A percentile compares a stretch with the other conserved stretches of the same genome.
These are phyloP conservation scores for Lasiodiplodia sp. DNA, from an alignment of 2,329 filamentous ascomycete species.

Conservation along the genomic window DNA sequence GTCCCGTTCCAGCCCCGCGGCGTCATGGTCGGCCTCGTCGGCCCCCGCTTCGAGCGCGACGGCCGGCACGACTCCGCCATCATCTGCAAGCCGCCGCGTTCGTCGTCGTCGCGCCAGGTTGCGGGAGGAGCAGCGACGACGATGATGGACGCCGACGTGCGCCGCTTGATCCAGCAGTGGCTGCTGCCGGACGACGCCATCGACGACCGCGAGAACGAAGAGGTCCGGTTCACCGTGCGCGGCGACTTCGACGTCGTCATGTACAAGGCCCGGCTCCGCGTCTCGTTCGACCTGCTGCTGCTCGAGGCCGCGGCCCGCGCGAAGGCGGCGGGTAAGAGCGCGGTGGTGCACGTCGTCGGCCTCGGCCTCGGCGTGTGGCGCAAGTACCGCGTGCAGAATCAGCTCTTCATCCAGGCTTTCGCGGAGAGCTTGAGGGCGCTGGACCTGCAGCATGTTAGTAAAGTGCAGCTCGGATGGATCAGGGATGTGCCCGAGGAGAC, in stretches of 20 bases:
- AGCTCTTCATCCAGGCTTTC: slow-evolving; percentile 39
- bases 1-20: slow-evolving; percentile 38
- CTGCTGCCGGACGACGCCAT: neutral
- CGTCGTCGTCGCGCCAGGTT: neutral
- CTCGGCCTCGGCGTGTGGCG: slow-evolving; percentile 46
- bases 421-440: slow-evolving; percentile 34
- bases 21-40: slow-evolving; percentile 42
- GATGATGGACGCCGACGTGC: slow-evolving; percentile 33
- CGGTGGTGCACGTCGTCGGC: slow-evolving; percentile 34
- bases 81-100: neutral
- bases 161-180: slow-evolving; percentile 19
- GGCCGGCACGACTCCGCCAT: slow-evolving; percentile 38
- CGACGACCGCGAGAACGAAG: slow-evolving; percentile 35
- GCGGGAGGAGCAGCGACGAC: too few relatives aligned
- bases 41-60: slow-evolving; percentile 41
- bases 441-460: slow-evolving; percentile 33
- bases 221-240: neutral
- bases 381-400: slow-evolving; percentile 33
- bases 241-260: neutral
- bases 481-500: slow-evolving; percentile 27
- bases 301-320: slow-evolving; percentile 39
- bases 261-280: slow-evolving; percentile 40
- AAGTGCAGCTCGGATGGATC: slow-evolving; percentile 43
- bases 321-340: slow-evolving; percentile 33
- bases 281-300: slow-evolving; percentile 41